Evolutionary conservation across 2,329 filamentous ascomycete species (phyloP).

Genomic region (Aspergillus glaucus): DNA sequence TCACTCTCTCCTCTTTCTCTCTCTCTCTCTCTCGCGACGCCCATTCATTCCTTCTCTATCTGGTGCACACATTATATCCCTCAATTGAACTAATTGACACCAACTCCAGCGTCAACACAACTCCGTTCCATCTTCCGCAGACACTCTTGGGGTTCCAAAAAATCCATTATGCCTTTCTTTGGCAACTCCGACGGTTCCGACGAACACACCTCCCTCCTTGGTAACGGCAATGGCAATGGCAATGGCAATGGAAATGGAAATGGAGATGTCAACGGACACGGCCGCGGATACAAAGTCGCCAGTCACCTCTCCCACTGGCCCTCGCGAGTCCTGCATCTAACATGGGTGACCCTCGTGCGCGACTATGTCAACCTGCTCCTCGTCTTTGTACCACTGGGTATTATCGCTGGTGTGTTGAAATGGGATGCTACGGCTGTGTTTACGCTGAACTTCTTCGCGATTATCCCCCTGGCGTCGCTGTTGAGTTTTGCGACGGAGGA

Average conservation of each 20-base stretch:
- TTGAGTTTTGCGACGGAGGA: slow-evolving; percentile 61
- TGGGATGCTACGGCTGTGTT: slow-evolving; percentile 56
- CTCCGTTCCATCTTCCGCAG: slow-evolving; percentile 24
- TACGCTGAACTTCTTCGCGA: slow-evolving; percentile 58
- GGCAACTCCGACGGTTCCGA: slow-evolving; percentile 27
- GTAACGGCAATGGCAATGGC: too few species aligned
- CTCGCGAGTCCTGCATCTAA: slow-evolving; percentile 31
- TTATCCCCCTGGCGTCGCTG: slow-evolving; percentile 56
- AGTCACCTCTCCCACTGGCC: slow-evolving; percentile 37
- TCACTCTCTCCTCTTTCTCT: not conserved
- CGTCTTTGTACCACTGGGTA: slow-evolving; percentile 59
- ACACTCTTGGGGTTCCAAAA: slow-evolving; percentile 20
- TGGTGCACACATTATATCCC: not conserved
- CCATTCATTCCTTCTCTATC: not conserved
- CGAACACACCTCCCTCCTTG: slow-evolving; percentile 17
- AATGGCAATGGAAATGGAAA: slow-evolving; percentile 1
- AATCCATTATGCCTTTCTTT: slow-evolving; percentile 23
- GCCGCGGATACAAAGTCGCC: slow-evolving; percentile 23
- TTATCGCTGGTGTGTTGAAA: slow-evolving; percentile 54
- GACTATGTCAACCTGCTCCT: slow-evolving; percentile 56
- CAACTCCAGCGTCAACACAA: slow-evolving; percentile 9
- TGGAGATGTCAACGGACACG: slow-evolving; percentile 16
- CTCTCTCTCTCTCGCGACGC: not conserved
- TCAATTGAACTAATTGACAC: not conserved
- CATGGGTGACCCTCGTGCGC: slow-evolving; percentile 40